These are phyloP conservation scores for Isabelozyma heimii DNA, from an alignment of 805 yeast species.

Conservation along the genomic window DNA sequence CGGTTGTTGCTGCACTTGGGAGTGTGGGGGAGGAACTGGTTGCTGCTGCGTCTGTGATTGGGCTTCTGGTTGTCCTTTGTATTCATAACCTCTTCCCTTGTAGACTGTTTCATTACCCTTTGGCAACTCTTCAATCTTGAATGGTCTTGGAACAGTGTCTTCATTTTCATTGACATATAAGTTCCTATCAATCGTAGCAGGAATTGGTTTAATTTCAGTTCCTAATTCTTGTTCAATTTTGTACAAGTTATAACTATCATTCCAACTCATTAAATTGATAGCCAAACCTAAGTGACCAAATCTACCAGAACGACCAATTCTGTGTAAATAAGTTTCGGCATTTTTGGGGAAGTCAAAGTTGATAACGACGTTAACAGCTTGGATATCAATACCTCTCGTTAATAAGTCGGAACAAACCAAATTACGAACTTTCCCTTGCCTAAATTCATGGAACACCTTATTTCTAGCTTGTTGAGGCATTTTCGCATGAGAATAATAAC, in stretches of 20 bases:
- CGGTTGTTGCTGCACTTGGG: not conserved
- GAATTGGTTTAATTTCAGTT: constrained; percentile 95
- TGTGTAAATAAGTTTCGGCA: constrained; percentile 95
- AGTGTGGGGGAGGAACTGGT: constrained; percentile 6
- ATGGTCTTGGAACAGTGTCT: constrained; percentile 81
- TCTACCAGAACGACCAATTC: constrained; percentile 99
- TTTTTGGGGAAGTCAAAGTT: constrained; percentile 98
- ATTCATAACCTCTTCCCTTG: constrained; percentile 35
- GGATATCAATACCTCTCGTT: constrained; percentile 98
- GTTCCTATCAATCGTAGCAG: constrained; percentile 84
- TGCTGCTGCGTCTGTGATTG: constrained; percentile 5
- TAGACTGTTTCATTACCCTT: constrained; percentile 35
- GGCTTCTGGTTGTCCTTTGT: constrained; percentile 45
- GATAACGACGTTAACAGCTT: constrained; percentile 96
- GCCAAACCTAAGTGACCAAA: constrained; percentile 98
- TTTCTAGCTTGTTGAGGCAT: constrained; percentile 98
- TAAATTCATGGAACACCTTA: constrained; percentile 96
- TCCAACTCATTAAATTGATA: constrained; percentile 93
- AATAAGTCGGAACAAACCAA: constrained; percentile 94
- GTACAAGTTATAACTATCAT: constrained; percentile 89
- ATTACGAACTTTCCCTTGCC: constrained; percentile 97
- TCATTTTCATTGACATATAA: constrained; percentile 84
- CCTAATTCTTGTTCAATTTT: constrained; percentile 97
- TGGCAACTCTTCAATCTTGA: constrained; percentile 66
- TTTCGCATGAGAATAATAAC: constrained; percentile 94